Evolutionary conservation across 177 flowering plant genomes (phyloP), one percentile per base, ranked within the genome.

Genomic region (Tripterygium wilfordii): DNA sequence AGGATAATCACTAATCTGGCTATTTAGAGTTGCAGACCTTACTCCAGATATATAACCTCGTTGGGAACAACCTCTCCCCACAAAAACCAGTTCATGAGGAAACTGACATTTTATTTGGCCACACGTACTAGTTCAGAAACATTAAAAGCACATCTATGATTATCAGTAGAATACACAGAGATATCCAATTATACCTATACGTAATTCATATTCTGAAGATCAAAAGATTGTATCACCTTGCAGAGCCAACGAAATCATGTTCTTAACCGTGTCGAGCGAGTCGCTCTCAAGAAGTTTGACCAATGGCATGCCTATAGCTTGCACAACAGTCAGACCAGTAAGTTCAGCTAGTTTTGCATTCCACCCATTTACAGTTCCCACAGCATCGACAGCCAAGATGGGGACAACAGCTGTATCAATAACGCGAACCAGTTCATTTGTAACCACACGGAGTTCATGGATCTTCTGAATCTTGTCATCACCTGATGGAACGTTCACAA

Each of bases 401-500:
- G 95, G 95, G 20, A 75, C 88, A 24, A 77, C 65, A 46, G 95
- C 95, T 23, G 88, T 83, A 57, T 86, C 88, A 47, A 86, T 86
- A 14, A 86, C 78, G 45, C 86, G 82, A 49, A 86, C 83, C 83
- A 86, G 80, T 61, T 81, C 95, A 63, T 61, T 77, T 5, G 85
- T 57, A 26, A 81, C 64, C 5, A 70, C 36, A 21, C 67, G 77
- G 35, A 85, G 57, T 45, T 78, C 81, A 65, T 74, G 78, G 38
- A 68, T 57, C 43, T 55, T 62, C 56, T 70, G 65, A 39, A 70
- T 59, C 50, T 57, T 61, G 26, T 42, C 35, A 60, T 74, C 80
- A 47, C 48, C 69, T 16, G 60, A 36, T 18, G 81, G 72, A 40
- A 69, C 72, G 54, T 47, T 67, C 37, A 73, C 77, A 25, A 76